Percentiles rank a stretch among this genome's conserved stretches.
Evolutionary conservation across 1,284 basidiomycete genomes (phyloP).

Genomic region (Trametes hirsuta): DNA sequence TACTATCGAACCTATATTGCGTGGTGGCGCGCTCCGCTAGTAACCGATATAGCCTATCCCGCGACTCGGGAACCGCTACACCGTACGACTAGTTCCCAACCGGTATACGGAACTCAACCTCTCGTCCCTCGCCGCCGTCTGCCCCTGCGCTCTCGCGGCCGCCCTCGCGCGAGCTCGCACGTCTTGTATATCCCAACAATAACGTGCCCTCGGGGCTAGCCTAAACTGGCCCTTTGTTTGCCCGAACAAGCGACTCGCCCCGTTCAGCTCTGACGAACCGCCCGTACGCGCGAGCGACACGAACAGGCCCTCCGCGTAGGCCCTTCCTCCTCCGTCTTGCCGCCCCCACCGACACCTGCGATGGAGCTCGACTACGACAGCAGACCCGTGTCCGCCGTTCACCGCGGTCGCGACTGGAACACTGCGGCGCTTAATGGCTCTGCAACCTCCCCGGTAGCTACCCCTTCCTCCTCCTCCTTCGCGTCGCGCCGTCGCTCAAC

Average conservation of each 20-base stretch:
- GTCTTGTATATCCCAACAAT: conserved; percentile 15
- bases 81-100: conserved; percentile 6
- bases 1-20: conserved; percentile 16
- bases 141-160: neutral
- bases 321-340: neutral
- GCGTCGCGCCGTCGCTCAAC: conserved; percentile 64
- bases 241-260: conserved; percentile 27
- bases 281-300: conserved; percentile 8
- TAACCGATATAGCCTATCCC: conserved; percentile 26
- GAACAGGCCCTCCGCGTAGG: conserved; percentile 11
- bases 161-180: neutral
- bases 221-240: conserved; percentile 28
- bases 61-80: conserved; percentile 10
- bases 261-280: conserved; percentile 20
- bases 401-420: conserved; percentile 52
- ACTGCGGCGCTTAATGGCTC: conserved; percentile 36
- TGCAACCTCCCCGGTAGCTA: conserved; percentile 36
- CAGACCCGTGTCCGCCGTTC: conserved; percentile 42
- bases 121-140: conserved; percentile 10
- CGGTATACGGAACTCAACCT: conserved; percentile 6
- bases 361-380: conserved; percentile 63
- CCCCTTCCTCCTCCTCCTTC: conserved; percentile 39
- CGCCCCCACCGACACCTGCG: conserved; percentile 7
- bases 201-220: conserved; percentile 19
- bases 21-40: conserved; percentile 22